phyloP scores from a whole-genome alignment of 345 rosid species.

The Bretschneidera sinensis region DNA sequence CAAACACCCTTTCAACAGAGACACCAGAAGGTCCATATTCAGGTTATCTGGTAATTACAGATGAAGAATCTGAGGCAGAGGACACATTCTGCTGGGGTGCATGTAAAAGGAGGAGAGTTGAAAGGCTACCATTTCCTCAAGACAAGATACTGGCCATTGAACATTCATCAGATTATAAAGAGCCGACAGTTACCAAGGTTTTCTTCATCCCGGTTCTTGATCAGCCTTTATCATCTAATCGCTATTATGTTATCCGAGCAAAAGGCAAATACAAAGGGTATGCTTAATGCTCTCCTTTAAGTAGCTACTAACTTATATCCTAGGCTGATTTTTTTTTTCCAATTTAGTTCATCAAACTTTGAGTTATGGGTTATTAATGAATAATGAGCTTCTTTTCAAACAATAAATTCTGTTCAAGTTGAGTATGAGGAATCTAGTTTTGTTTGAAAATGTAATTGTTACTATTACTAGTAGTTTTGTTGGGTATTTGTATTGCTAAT shows the following conservation, averaged over 20 bases:
- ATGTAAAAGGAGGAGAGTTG: conserved; percentile 35
- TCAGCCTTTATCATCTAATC: conserved; percentile 55
- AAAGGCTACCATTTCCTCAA: conserved; percentile 60
- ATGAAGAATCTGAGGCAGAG: conserved; percentile 59
- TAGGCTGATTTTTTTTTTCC: background rate
- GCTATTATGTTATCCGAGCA: conserved; percentile 54
- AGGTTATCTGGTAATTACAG: conserved; percentile 56
- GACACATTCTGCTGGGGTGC: conserved; percentile 51
- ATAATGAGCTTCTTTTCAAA: too few relatives aligned
- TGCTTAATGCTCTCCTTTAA: background rate
- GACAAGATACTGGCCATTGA: conserved; percentile 51
- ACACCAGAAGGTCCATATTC: conserved; percentile 65
- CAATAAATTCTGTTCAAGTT: too few relatives aligned
- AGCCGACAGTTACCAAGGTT: conserved; percentile 35
- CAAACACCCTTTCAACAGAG: conserved; percentile 36
- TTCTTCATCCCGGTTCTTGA: conserved; percentile 73
- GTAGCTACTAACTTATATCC: background rate
- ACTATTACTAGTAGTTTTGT: too few relatives aligned
- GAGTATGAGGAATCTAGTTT: too few relatives aligned
- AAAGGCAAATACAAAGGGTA: conserved; percentile 63
- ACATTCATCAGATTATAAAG: conserved; percentile 41
- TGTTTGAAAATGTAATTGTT: too few relatives aligned
- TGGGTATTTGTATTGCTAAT: too few relatives aligned
- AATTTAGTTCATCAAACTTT: too few relatives aligned
- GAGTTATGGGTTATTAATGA: too few relatives aligned